Evolutionary conservation across 1,139 yeast genomes (phyloP), one percentile per base, ranked within the genome.

Genomic region (Kodamaea ohmeri): DNA sequence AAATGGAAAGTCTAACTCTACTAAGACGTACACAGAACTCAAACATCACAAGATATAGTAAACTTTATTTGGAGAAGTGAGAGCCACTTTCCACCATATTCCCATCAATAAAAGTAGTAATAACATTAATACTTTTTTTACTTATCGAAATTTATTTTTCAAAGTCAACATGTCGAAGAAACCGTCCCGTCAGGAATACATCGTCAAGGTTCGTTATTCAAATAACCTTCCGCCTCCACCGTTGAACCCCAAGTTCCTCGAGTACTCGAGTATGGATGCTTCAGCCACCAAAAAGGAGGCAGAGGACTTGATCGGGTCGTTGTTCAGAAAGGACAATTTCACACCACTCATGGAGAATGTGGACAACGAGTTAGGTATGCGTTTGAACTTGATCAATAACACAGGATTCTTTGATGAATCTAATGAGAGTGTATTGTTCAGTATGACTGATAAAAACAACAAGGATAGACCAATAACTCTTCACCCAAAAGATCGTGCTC

Each of bases 221-320:
- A 92, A 92, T 58, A 86, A 80, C 53, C 69, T 92, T 24, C 98
- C 98, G 12, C 92, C 97, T 2, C 97, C 98, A 8, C 86, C 94
- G 17, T 73, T 94, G 46, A 89, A 95, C 38, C 97, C 99, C 17
- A 88, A 86, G 60, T 72, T 89, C 43, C 61, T 92, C 41, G 76
- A 81, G 41, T 73, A 77, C 48, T 58, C 71, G 62, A 56, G 67
- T 22, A 67, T 73, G 6, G 68, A 63, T 37, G 53, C 53, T 25
- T 48, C 55, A 32, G 55, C 76, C 12, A 60, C 69, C 52, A 70
- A 51, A 67, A 70, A 53, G 59, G 79, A 76, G 42, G 74, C 86
- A 6, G 76, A 90, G 35, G 71, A 78, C 41, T 70, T 87, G 45
- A 65, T 92, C 49, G 73, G 89, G 3, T 79, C 94, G 9, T 69